A percentile compares a stretch with the other conserved stretches of the same genome.
Conservation (phyloP, 345 rosid species). For the Euphorbia tirucalli region DNA sequence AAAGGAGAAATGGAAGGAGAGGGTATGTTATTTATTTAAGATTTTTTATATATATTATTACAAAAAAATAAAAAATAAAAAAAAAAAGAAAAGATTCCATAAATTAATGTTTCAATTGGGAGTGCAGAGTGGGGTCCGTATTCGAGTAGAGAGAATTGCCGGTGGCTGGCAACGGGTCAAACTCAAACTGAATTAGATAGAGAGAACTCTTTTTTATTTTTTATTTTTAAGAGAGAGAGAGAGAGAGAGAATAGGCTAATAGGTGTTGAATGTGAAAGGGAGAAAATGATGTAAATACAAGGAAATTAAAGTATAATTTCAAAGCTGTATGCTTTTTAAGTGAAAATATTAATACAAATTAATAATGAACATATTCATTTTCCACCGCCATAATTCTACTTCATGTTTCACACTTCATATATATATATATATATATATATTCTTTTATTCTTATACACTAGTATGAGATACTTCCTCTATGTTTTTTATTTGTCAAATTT, state of each 20-base stretch:
- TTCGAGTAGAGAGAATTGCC: conserved; percentile 44
- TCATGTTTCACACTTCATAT: conserved; percentile 1
- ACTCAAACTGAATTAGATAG: conserved; percentile 55
- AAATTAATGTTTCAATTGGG: too few relatives aligned
- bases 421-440: too few relatives aligned
- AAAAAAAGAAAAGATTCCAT: conserved; percentile 2
- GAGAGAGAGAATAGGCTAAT: conserved; percentile 11
- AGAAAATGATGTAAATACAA: conserved; percentile 13
- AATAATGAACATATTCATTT: conserved; percentile 6
- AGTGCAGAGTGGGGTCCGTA: conserved; percentile 52
- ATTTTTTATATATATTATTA: not conserved
- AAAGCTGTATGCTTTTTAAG: not conserved
- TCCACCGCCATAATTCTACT: conserved; percentile 14
- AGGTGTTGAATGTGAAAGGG: conserved; percentile 14
- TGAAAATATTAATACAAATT: not conserved
- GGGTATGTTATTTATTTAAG: conserved; percentile 32
- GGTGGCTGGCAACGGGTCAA: conserved; percentile 92
- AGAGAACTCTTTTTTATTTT: too few relatives aligned
- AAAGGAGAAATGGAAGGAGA: conserved; percentile 21
- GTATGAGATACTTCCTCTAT: too few relatives aligned
- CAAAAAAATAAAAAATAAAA: conserved; percentile 14
- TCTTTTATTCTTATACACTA: not conserved
- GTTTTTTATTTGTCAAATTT: too few relatives aligned
- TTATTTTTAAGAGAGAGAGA: conserved; percentile 22
- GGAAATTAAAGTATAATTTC: not conserved